These are phyloP conservation scores for Raphidocelis subcapitata DNA, from an alignment of 139 green algal genomes.

Conservation along the genomic window DNA sequence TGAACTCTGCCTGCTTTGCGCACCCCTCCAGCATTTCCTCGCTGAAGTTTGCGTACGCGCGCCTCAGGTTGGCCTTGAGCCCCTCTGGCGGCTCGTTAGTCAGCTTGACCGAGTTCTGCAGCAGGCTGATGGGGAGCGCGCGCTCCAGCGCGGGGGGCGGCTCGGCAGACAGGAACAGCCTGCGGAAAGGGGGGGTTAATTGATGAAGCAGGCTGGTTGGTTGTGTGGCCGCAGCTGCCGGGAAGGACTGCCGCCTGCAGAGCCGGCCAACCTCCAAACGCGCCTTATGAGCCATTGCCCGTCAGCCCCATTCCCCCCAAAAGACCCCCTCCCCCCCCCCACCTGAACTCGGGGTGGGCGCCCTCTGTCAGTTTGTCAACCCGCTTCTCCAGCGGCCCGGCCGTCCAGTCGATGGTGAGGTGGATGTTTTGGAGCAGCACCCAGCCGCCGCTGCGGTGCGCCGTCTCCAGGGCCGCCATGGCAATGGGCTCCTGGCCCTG, in stretches of 20 bases:
- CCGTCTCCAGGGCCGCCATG: conserved; percentile 77
- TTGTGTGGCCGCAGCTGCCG: too few species aligned
- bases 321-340: neutral
- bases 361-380: conserved; percentile 85
- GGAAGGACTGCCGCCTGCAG: too few species aligned
- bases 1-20: conserved; percentile 61
- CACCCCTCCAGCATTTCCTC: conserved; percentile 89
- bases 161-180: conserved; percentile 91
- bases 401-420: conserved; percentile 80
- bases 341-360: conserved; percentile 83
- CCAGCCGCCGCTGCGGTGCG: conserved; percentile 88
- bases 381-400: conserved; percentile 75
- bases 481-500: conserved; percentile 91
- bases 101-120: conserved; percentile 92
- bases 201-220: neutral
- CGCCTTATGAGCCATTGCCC: neutral
- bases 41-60: conserved; percentile 79
- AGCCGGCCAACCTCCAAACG: too few species aligned
- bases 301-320: neutral
- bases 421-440: conserved; percentile 93
- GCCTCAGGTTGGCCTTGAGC: conserved; percentile 67
- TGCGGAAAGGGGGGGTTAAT: too few species aligned
- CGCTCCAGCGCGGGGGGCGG: conserved; percentile 81
- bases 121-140: conserved; percentile 79
- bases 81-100: conserved; percentile 92